Evolutionary conservation across 352 stramenopile genomes (phyloP).

Genomic region (Globisporangium ultimum): DNA sequence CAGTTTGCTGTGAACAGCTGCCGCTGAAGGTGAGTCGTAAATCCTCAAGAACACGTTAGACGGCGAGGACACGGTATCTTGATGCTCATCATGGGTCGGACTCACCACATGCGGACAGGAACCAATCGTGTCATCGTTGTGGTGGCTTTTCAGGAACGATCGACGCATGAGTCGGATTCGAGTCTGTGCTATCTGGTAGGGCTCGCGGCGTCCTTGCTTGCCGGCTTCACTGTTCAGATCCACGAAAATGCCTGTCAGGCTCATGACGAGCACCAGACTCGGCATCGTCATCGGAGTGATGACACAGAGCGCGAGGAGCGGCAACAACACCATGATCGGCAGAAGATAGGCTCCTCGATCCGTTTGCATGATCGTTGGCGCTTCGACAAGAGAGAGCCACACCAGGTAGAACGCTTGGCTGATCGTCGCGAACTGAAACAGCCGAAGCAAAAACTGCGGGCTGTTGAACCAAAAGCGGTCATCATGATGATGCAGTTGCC

Average conservation of each 20-base stretch:
- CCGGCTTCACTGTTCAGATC: constrained; percentile 52
- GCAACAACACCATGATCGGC: constrained; percentile 63
- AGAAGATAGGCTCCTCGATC: constrained; percentile 28
- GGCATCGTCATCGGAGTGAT: constrained; percentile 87
- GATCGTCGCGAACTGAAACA: constrained; percentile 87
- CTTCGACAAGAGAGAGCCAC: constrained; percentile 79
- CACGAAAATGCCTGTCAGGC: constrained; percentile 82
- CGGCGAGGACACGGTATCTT: constrained; percentile 22
- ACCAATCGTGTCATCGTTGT: constrained; percentile 33
- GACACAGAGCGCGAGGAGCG: constrained; percentile 60
- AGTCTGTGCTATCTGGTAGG: constrained; percentile 54
- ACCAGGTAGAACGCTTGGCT: constrained; percentile 85
- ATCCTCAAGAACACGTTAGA: constrained; percentile 62
- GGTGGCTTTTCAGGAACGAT: constrained; percentile 65
- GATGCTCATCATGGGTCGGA: background rate
- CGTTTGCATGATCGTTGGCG: constrained; percentile 30
- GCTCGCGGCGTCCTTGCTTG: constrained; percentile 14
- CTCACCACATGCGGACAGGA: no score
- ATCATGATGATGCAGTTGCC: constrained; percentile 79
- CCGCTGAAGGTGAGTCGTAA: constrained; percentile 59
- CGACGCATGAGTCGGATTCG: constrained; percentile 67
- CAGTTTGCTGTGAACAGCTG: constrained; percentile 27
- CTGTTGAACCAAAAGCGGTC: constrained; percentile 83
- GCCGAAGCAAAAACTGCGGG: constrained; percentile 58
- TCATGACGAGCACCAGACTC: constrained; percentile 85